phyloP scores from a whole-genome alignment of 208 protist species.

The Trypanosoma rangeli region DNA sequence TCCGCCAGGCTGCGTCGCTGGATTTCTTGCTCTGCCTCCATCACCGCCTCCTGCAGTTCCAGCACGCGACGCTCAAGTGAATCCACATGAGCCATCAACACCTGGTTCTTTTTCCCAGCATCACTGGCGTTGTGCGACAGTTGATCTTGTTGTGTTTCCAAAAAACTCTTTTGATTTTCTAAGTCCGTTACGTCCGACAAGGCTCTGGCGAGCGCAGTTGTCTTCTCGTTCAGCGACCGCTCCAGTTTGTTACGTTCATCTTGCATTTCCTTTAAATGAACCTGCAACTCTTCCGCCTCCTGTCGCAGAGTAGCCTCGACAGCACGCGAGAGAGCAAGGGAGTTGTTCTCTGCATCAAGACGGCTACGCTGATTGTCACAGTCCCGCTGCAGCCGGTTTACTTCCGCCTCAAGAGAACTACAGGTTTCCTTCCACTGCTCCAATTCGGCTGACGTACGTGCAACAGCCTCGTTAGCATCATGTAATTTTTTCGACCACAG shows the following conservation, averaged over 20 bases:
- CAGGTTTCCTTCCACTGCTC: slow-evolving; percentile 13
- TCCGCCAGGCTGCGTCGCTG: slow-evolving; percentile 7
- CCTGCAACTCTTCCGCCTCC: slow-evolving; percentile 13
- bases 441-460: slow-evolving; percentile 9
- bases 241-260: slow-evolving; percentile 10
- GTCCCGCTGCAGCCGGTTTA: slow-evolving; percentile 6
- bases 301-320: slow-evolving; percentile 23
- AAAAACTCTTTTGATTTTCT: slow-evolving; percentile 33
- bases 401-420: slow-evolving; percentile 12
- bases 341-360: slow-evolving; percentile 27
- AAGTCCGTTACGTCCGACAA: slow-evolving; percentile 19
- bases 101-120: neutral
- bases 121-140: neutral
- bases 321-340: slow-evolving; percentile 14
- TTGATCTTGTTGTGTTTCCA: slow-evolving; percentile 21
- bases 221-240: slow-evolving; percentile 22
- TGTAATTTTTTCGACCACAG: slow-evolving; percentile 15
- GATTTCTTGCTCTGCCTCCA: slow-evolving; percentile 3
- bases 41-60: slow-evolving; percentile 12
- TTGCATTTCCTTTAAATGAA: slow-evolving; percentile 20
- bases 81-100: slow-evolving; percentile 13
- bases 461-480: neutral
- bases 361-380: slow-evolving; percentile 11
- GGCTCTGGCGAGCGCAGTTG: slow-evolving; percentile 25
- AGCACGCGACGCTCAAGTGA: slow-evolving; percentile 20